These are phyloP conservation scores for Gyromitra esculenta DNA, from an alignment of 2,329 filamentous ascomycete species.

Conservation along the genomic window DNA sequence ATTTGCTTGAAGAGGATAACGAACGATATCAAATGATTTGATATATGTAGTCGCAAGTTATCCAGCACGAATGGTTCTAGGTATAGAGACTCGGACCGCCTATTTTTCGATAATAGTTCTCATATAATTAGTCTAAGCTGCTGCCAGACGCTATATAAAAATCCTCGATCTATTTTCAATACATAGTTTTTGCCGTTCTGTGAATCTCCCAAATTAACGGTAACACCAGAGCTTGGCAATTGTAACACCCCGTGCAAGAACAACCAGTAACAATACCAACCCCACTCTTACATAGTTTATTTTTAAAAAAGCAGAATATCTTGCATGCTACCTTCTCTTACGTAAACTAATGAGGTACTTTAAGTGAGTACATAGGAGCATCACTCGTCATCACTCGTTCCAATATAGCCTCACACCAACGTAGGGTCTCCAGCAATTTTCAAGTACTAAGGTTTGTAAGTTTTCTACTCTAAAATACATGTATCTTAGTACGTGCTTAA, in stretches of 20 bases:
- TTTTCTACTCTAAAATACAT: background rate
- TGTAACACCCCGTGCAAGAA: background rate
- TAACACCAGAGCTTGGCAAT: background rate
- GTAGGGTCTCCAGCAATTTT: background rate
- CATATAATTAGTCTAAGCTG: too few relatives aligned
- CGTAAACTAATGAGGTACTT: background rate
- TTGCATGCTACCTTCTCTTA: background rate
- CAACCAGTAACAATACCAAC: background rate
- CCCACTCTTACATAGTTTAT: background rate
- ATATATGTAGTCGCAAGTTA: too few relatives aligned
- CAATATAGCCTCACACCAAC: background rate
- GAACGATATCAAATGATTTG: too few relatives aligned
- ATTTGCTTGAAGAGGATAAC: too few relatives aligned
- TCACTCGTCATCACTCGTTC: constrained; percentile 22
- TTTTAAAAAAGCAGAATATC: background rate
- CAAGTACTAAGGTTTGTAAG: background rate
- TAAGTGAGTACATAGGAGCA: background rate
- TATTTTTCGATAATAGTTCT: too few relatives aligned
- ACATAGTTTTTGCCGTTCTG: background rate
- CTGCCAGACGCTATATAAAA: too few relatives aligned
- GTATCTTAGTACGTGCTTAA: too few relatives aligned
- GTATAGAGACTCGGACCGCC: too few relatives aligned
- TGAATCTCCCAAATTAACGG: background rate
- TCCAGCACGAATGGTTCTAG: too few relatives aligned
- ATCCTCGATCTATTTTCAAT: too few relatives aligned